Base-by-base conservation (phyloP, 2,329 filamentous ascomycete species). In the Pyrenophora seminiperda region DNA sequence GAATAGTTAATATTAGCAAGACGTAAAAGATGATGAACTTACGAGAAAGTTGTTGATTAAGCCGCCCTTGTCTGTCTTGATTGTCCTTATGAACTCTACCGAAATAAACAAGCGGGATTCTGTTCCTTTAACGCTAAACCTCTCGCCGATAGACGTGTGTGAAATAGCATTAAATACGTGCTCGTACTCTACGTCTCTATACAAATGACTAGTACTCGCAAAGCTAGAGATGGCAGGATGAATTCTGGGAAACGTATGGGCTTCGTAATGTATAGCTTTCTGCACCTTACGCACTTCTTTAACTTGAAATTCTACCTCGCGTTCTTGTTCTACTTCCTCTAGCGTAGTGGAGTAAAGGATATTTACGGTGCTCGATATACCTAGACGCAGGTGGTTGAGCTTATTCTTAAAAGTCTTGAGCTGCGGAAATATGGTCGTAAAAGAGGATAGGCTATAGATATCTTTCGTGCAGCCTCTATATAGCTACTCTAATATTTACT, bases 221-320 rank as follows among this genome's bases (percentile, higher is more conserved):
- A 83, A 83, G 0, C 24, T 13, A 30, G 22, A 30, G 3, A 85
- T 71, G 20, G 75, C 74, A 4, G 59, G 27, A 31, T 82, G 74
- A 0, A 86, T 71, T 0, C 79, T 77, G 0, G 74, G 66, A 34
- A 81, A 84, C 0, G 39, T 32, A 1, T 77, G 62, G 1, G 80
- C 59, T 1, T 56, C 56, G 48, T 75, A 77, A 1, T 74, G 65
- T 0, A 62, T 18, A 0, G 76, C 77, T 24, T 75, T 78, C 58
- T 84, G 77, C 4, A 79, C 70, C 52, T 84, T 75, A 1, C 82
- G 78, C 0, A 84, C 76, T 10, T 76, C 68, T 47, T 86, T 81
- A 0, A 84, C 76, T 73, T 86, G 77, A 15, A 80, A 77, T 2
- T 79, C 81, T 0, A 85, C 77, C 53, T 86, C 83, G 13, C 84